Base-by-base conservation (phyloP, 108 stramenopile genomes). In the Epithemia pelagica region DNA sequence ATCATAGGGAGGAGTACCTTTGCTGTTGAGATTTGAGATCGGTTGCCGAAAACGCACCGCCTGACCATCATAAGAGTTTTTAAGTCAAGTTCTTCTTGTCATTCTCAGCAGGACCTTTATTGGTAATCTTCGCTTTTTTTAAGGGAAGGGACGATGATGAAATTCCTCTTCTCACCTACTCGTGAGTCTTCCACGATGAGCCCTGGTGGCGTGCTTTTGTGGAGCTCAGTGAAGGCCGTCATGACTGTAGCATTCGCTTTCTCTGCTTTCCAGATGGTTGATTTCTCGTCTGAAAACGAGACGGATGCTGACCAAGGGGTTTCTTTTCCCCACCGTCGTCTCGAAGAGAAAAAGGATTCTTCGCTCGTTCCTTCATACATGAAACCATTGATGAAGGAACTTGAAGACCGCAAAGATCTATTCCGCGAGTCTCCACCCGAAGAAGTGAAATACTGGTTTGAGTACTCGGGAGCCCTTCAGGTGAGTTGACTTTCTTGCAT, bases 381-480 rank as follows among this genome's bases (percentile, higher is more conserved):
- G 87, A 66, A 83, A 31, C 65, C 68, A 1, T 57, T 88, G 55
- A 75, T 80, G 65, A 75, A 82, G 27, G 91, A 92, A 59, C 68
- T 92, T 64, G 71, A 77, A 62, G 86, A 69, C 10, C 73, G 91
- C 19, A 84, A 82, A 53, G 88, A 92, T 73, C 72, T 92, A 28
- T 86, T 92, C 77, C 88, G 86, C 54, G 87, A 92, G 27, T 88
- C 88, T 0, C 88, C 91, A 27, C 86, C 86, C 1, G 88, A 88
- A 71, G 91, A 92, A 78, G 85, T 92, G 37, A 92, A 92, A 59
- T 92, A 92, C 62, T 92, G 91, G 91, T 92, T 92, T 65, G 91
- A 92, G 71, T 92, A 92, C 64, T 84, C 91, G 0, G 91, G 91
- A 28, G 85, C 86, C 5, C 66, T 92, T 65, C 91, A 92, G 83